Evolutionary conservation across 2,329 filamentous ascomycete species (phyloP).

Genomic region (Cadophora luteo-olivacea): DNA sequence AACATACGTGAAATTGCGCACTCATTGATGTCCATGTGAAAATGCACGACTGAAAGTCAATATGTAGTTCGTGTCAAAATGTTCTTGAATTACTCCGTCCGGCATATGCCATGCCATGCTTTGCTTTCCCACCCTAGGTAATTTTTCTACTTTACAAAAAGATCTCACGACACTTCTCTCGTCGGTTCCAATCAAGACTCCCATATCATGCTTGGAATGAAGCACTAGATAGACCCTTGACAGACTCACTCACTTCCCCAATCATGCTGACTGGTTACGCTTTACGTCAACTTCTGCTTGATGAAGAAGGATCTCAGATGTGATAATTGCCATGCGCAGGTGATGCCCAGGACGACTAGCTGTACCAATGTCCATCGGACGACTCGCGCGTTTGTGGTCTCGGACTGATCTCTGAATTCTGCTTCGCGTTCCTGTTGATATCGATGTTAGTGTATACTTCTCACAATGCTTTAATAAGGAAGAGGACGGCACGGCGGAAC

Average conservation of each 20-base stretch:
- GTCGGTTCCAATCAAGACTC: not conserved
- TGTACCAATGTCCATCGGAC: slow-evolving; percentile 95
- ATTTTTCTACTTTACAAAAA: slow-evolving; percentile 17
- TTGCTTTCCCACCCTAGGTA: not conserved
- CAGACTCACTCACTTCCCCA: not conserved
- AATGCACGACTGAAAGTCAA: not conserved
- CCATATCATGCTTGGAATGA: not conserved
- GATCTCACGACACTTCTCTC: not conserved
- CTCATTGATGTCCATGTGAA: not conserved
- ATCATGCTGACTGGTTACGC: not conserved
- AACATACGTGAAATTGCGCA: not conserved
- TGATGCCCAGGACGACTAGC: slow-evolving; percentile 80
- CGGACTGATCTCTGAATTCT: slow-evolving; percentile 97
- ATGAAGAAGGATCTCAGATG: slow-evolving; percentile 98
- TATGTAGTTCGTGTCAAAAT: not conserved
- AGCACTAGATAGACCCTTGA: not conserved
- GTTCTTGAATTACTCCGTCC: slow-evolving; percentile 12
- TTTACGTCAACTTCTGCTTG: slow-evolving; percentile 97
- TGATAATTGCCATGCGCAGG: slow-evolving; percentile 96
- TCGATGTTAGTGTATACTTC: slow-evolving; percentile 20
- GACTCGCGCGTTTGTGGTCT: slow-evolving; percentile 88
- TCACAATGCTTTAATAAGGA: too few species aligned
- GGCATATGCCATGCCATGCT: slow-evolving; percentile 13
- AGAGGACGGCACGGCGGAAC: slow-evolving; percentile 21
- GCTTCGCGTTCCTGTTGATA: slow-evolving; percentile 83